Evolutionary conservation across 2,329 filamentous ascomycete genomes (phyloP), one percentile per base, ranked within the genome.

Genomic region (Dactylellina parvicollis): DNA sequence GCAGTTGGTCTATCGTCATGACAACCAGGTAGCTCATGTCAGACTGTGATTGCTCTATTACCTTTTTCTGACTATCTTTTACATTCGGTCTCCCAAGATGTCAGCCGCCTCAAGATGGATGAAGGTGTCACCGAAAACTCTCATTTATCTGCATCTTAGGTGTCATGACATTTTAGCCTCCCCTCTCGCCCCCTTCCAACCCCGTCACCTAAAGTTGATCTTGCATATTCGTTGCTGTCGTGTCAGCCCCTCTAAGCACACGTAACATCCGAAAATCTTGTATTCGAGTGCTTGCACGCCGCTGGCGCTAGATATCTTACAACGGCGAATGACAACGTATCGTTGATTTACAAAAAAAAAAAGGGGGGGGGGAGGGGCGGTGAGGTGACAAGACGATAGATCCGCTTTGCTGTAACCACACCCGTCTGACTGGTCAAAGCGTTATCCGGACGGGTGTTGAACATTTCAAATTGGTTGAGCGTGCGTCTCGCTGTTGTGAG

Each of bases 211-310:
- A 62, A 71, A 56, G n/a, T 18, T 30, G 54, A 73, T 73, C 69
- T 73, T 61, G 54, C 69, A 73, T 73, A 61, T 73, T 73, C 60
- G 60, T 73, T 34, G 60, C 54, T 73, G 69, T 66, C 54, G 69
- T 73, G 69, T 40, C 60, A 61, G 49, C 59, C 24, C 20, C 18
- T 42, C 44, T 52, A 62, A 54, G 67, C 57, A 65, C 67, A 72
- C 67, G 67, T 72, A 72, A 52, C 67, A 72, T 72, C 67, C 59
- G 67, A 59, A 56, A 72, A 72, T 65, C 67, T 72, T 64, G 67
- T 72, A 72, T 72, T 72, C 67, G 67, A 72, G 67, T 65, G 67
- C 40, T 72, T 65, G 67, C 59, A 44, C 28, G 5, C 42, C 26
- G 24, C 24, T 52, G 46, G 50, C 36, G 52, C 20, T 34, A 61